Percentiles rank a stretch among this genome's conserved stretches.
Conservation (phyloP, 2,329 filamentous ascomycete genomes). For the Epichloe sp. region DNA sequence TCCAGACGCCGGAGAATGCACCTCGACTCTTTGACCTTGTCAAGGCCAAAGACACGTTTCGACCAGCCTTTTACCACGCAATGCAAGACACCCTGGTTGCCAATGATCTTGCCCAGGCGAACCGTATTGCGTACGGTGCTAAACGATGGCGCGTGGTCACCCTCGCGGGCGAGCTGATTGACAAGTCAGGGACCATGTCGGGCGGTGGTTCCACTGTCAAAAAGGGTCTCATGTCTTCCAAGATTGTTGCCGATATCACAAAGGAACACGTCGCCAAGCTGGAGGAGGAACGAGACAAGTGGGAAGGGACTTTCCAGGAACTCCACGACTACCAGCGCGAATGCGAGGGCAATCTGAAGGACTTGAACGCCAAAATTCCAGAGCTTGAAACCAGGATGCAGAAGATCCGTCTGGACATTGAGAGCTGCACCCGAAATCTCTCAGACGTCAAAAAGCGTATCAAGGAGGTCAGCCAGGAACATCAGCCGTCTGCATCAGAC, state of each 20-base stretch:
- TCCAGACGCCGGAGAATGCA: slow-evolving; percentile 83
- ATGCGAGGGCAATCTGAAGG: slow-evolving; percentile 58
- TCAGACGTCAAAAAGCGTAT: slow-evolving; percentile 73
- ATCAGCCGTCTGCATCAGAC: slow-evolving; percentile 69
- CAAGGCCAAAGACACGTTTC: slow-evolving; percentile 75
- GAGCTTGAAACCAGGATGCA: slow-evolving; percentile 80
- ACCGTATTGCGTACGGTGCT: slow-evolving; percentile 89
- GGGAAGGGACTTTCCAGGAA: slow-evolving; percentile 70
- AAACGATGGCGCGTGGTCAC: slow-evolving; percentile 94
- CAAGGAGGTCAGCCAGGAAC: slow-evolving; percentile 69
- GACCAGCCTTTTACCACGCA: slow-evolving; percentile 86
- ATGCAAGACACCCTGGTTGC: slow-evolving; percentile 93
- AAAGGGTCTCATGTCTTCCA: slow-evolving; percentile 92
- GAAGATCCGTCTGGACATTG: slow-evolving; percentile 78
- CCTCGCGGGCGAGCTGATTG: slow-evolving; percentile 86
- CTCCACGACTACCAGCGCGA: slow-evolving; percentile 78
- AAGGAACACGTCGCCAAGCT: slow-evolving; percentile 83
- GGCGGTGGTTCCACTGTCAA: slow-evolving; percentile 87
- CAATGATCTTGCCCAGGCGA: slow-evolving; percentile 84
- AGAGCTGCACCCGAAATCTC: slow-evolving; percentile 74
- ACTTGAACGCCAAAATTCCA: slow-evolving; percentile 67
- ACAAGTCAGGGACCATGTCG: slow-evolving; percentile 97
- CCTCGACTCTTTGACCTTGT: slow-evolving; percentile 89
- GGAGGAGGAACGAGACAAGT: slow-evolving; percentile 70
- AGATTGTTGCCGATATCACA: slow-evolving; percentile 72